A percentile compares a stretch with the other conserved stretches of the same genome.
These are phyloP conservation scores for Penicillium digitatum DNA, from an alignment of 2,329 filamentous ascomycete species.

Conservation along the genomic window DNA sequence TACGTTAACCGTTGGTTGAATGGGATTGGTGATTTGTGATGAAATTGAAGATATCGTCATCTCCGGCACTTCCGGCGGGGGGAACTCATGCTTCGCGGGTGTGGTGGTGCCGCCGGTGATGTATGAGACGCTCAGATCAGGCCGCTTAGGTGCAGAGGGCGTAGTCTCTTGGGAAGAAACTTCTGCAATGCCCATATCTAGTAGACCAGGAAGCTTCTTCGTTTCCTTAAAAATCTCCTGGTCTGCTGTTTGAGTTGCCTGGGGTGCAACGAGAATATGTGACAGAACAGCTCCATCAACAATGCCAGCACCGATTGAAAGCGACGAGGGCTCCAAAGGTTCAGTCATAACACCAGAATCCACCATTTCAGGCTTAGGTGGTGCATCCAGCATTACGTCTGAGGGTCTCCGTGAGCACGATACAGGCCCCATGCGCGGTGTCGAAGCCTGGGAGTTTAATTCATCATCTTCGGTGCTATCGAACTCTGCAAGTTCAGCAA, in stretches of 20 bases:
- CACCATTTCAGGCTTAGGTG: slow-evolving; percentile 48
- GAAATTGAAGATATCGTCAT: slow-evolving; percentile 35
- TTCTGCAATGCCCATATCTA: slow-evolving; percentile 31
- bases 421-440: slow-evolving; percentile 34
- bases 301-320: slow-evolving; percentile 2
- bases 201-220: slow-evolving; percentile 17
- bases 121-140: slow-evolving; percentile 34
- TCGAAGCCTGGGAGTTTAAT: slow-evolving; percentile 42
- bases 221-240: slow-evolving; percentile 16
- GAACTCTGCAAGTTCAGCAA: slow-evolving; percentile 82
- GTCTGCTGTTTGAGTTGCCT: slow-evolving; percentile 15
- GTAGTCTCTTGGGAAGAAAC: slow-evolving; percentile 35
- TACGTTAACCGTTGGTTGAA: slow-evolving; percentile 9
- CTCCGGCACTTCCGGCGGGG: slow-evolving; percentile 18
- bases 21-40: slow-evolving; percentile 28
- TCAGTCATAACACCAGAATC: slow-evolving; percentile 63
- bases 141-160: slow-evolving; percentile 42
- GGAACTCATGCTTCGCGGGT: slow-evolving; percentile 24
- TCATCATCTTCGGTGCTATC: slow-evolving; percentile 67
- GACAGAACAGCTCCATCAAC: slow-evolving; percentile 10
- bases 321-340: slow-evolving; percentile 47
- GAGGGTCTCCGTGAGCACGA: slow-evolving; percentile 33
- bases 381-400: slow-evolving; percentile 24
- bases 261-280: slow-evolving; percentile 19
- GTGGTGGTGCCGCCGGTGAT: slow-evolving; percentile 30